Evolutionary conservation across 495 filamentous ascomycete genomes (phyloP).

Genomic region (Aspergillus diversus): DNA sequence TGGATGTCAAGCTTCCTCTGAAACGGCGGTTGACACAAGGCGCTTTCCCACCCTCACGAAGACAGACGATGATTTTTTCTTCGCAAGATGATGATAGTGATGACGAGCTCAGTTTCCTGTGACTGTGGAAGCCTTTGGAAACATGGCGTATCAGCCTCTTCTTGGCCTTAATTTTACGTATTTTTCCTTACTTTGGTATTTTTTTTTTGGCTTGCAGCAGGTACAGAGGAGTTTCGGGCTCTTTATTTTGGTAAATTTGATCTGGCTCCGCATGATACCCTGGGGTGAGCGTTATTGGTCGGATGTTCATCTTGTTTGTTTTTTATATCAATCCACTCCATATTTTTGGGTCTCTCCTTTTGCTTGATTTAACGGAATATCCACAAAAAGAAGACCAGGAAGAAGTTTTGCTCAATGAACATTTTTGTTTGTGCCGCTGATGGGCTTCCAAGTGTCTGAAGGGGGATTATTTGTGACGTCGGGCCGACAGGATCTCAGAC

Average conservation of each 20-base stretch:
- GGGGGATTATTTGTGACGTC: too few species aligned
- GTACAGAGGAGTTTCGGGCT: conserved; percentile 5
- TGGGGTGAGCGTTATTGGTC: conserved; percentile 6
- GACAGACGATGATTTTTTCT: conserved; percentile 32
- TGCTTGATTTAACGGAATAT: too few species aligned
- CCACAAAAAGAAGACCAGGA: too few species aligned
- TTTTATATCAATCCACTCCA: background rate
- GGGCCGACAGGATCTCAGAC: too few species aligned
- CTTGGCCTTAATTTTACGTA: conserved; percentile 1
- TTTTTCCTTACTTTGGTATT: conserved; percentile 15
- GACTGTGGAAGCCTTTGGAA: conserved; percentile 13
- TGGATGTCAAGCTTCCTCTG: background rate
- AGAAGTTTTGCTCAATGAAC: too few species aligned
- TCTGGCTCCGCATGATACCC: conserved; percentile 19
- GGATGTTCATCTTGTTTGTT: background rate
- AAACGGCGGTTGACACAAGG: conserved; percentile 11
- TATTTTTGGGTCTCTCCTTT: too few species aligned
- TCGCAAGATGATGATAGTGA: conserved; percentile 44
- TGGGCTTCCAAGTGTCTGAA: too few species aligned
- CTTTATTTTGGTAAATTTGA: conserved; percentile 12
- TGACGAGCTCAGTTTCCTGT: conserved; percentile 51
- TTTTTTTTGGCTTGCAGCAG: conserved; percentile 11
- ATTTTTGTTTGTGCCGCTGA: too few species aligned
- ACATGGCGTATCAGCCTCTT: background rate
- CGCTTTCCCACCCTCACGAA: background rate